Conservation (phyloP, 164 flowering plant genomes). For the Tinospora cordifolia region DNA sequence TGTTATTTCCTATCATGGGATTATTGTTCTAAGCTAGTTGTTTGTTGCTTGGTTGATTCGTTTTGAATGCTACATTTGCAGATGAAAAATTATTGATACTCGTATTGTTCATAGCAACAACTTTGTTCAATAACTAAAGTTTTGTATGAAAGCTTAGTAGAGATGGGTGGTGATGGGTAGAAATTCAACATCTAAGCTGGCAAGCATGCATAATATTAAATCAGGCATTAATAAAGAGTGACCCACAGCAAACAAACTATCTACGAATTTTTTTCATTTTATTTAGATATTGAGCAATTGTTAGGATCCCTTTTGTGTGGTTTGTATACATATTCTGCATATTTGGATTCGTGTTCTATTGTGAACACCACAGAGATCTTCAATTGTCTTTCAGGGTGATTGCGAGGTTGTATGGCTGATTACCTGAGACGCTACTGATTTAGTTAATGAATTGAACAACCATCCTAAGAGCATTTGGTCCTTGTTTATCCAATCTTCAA, state of each 20-base stretch:
- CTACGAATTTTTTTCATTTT: background rate
- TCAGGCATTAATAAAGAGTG: background rate
- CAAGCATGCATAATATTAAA: background rate
- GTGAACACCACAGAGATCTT: background rate
- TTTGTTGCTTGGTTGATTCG: too few relatives aligned
- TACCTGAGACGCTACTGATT: background rate
- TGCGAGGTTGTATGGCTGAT: background rate
- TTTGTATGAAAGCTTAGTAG: background rate
- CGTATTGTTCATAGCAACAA: too few relatives aligned
- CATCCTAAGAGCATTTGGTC: background rate
- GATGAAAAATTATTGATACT: too few relatives aligned
- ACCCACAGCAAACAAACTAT: background rate
- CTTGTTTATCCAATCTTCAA: background rate
- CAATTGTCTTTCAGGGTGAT: background rate
- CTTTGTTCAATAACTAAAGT: background rate
- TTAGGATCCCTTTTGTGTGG: background rate
- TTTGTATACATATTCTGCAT: background rate
- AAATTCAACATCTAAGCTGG: background rate
- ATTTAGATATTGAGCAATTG: background rate
- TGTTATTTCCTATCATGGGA: too few relatives aligned
- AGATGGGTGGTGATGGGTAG: background rate
- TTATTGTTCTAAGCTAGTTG: too few relatives aligned
- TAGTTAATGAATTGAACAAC: background rate
- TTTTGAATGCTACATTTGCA: too few relatives aligned
- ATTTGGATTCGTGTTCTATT: background rate